A percentile compares a stretch with the other conserved stretches of the same genome.
phyloP scores from a whole-genome alignment of 768 basidiomycete species.

The Xerocomus brunneocitrinus region DNA sequence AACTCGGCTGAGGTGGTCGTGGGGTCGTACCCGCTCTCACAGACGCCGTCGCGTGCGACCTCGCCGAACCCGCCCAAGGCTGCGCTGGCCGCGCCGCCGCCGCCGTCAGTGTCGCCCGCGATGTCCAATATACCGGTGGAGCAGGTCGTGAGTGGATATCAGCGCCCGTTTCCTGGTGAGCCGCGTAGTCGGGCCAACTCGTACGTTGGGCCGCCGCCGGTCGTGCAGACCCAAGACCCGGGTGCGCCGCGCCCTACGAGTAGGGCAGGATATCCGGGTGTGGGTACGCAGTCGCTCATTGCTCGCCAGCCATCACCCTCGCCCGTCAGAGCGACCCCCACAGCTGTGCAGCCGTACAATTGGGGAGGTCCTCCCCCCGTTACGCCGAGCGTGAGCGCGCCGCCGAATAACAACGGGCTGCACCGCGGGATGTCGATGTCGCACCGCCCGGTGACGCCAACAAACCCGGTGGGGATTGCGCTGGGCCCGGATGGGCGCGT shows the following conservation, averaged over 20 bases:
- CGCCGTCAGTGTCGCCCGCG: constrained; percentile 30
- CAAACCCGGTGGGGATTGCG: constrained; percentile 77
- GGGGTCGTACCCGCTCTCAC: constrained; percentile 62
- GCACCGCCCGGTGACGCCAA: constrained; percentile 58
- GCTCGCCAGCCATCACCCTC: constrained; percentile 53
- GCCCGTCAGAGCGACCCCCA: constrained; percentile 35
- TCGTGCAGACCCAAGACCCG: constrained; percentile 24
- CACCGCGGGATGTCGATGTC: constrained; percentile 24
- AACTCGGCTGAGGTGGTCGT: constrained; percentile 75
- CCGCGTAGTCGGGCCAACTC: constrained; percentile 54
- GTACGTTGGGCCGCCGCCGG: constrained; percentile 32
- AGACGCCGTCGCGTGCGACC: constrained; percentile 53
- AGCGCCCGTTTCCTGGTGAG: constrained; percentile 87
- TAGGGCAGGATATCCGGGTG: constrained; percentile 69
- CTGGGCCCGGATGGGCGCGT: constrained; percentile 80
- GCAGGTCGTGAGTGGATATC: constrained; percentile 71
- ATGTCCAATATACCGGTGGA: constrained; percentile 57
- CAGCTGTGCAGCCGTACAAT: constrained; percentile 12
- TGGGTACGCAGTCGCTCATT: constrained; percentile 69
- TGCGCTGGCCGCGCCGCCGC: constrained; percentile 68
- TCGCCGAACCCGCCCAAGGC: constrained; percentile 75
- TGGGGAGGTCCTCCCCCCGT: constrained; percentile 7
- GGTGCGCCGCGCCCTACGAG: constrained; percentile 51
- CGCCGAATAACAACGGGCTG: constrained; percentile 1
- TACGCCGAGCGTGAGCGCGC: not conserved